A percentile compares a stretch with the other conserved stretches of the same genome.
Conservation (phyloP, 2,329 filamentous ascomycete species). For the Exophiala phaeomuriformis region DNA sequence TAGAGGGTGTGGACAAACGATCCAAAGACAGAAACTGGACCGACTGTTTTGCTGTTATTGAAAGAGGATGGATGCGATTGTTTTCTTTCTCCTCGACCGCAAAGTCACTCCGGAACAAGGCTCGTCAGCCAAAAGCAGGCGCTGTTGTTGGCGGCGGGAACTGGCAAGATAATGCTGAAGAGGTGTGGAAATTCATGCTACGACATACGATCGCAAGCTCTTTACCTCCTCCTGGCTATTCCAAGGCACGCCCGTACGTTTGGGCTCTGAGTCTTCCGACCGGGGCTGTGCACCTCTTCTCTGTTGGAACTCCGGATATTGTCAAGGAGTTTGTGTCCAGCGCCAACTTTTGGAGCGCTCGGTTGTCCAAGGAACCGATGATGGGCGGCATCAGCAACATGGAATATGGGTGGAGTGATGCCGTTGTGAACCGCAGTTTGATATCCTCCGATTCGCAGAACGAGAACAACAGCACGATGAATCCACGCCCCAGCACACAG, state of each 20-base stretch:
- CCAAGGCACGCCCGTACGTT: slow-evolving; percentile 79
- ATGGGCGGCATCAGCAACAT: slow-evolving; percentile 92
- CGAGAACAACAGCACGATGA: slow-evolving; percentile 30
- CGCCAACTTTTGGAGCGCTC: slow-evolving; percentile 95
- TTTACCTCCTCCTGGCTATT: slow-evolving; percentile 86
- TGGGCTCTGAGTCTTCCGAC: slow-evolving; percentile 89
- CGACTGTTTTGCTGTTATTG: slow-evolving; percentile 91
- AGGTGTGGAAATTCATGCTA: slow-evolving; percentile 76
- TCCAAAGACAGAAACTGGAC: slow-evolving; percentile 91
- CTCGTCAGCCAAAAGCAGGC: slow-evolving; percentile 48
- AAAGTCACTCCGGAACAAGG: slow-evolving; percentile 66
- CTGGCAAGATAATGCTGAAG: slow-evolving; percentile 95
- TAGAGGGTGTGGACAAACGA: slow-evolving; percentile 83
- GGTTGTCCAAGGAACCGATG: slow-evolving; percentile 86
- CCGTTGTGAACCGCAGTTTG: slow-evolving; percentile 68
- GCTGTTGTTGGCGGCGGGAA: slow-evolving; percentile 87
- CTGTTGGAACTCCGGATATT: slow-evolving; percentile 91
- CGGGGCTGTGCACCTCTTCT: slow-evolving; percentile 95
- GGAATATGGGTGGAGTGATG: slow-evolving; percentile 93
- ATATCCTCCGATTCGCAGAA: slow-evolving; percentile 47
- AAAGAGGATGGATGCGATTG: slow-evolving; percentile 86
- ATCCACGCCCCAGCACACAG: slow-evolving; percentile 51
- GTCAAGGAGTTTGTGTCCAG: slow-evolving; percentile 89
- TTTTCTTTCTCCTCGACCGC: slow-evolving; percentile 81
- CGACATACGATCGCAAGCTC: slow-evolving; percentile 87